Evolutionary conservation across 2,329 filamentous ascomycete genomes (phyloP).

Genomic region (Helminthosporium solani): DNA sequence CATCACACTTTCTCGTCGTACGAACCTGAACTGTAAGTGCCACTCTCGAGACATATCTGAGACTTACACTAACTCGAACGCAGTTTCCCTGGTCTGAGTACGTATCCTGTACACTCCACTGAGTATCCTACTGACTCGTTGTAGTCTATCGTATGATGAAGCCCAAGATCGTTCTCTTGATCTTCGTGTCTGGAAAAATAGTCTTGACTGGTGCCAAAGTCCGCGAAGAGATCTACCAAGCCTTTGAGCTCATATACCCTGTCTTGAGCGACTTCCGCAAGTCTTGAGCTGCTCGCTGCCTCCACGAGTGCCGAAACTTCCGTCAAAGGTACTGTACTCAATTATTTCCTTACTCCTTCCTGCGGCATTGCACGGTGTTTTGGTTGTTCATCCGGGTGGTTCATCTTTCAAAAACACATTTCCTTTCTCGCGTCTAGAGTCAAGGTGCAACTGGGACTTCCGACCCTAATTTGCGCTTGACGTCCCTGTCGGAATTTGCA

Average conservation of each 20-base stretch:
- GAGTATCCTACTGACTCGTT: too few species aligned
- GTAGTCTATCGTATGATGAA: constrained; percentile 99
- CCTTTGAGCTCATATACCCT: constrained; percentile 41
- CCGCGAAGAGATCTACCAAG: constrained; percentile 78
- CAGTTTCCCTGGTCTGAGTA: background rate
- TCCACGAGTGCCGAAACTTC: background rate
- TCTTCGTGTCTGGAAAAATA: constrained; percentile 98
- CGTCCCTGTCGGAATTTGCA: constrained; percentile 15
- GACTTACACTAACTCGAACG: background rate
- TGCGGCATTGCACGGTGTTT: constrained; percentile 46
- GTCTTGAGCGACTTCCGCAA: constrained; percentile 60
- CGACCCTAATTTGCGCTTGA: constrained; percentile 29
- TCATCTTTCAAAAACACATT: constrained; percentile 31
- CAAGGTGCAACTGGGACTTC: constrained; percentile 17
- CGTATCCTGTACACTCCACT: too few species aligned
- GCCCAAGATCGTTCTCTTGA: constrained; percentile 96
- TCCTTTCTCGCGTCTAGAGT: constrained; percentile 34
- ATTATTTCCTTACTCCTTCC: constrained; percentile 22
- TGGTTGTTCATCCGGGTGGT: constrained; percentile 22
- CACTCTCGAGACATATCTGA: background rate
- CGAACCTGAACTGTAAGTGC: constrained; percentile 75
- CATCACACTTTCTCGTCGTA: constrained; percentile 97
- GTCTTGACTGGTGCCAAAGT: constrained; percentile 89
- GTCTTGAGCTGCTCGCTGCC: constrained; percentile 45
- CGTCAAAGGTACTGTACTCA: constrained; percentile 5